Conservation (phyloP, 768 basidiomycete genomes). For the Sutorius australiensis region DNA sequence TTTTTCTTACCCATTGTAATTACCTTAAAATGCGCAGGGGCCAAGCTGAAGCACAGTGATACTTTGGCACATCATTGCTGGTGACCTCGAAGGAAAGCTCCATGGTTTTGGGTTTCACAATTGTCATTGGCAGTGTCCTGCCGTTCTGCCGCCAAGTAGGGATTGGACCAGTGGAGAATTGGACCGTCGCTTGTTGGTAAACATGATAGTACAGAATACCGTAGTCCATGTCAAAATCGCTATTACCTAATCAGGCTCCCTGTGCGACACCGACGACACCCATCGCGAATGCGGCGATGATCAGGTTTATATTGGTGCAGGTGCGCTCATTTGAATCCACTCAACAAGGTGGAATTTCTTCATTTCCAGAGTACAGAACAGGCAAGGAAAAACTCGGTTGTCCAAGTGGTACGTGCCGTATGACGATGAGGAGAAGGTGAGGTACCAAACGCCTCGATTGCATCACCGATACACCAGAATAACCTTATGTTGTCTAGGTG, state of each 20-base stretch:
- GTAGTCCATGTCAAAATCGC: too few relatives aligned
- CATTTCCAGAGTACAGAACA: conserved; percentile 55
- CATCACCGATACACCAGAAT: not conserved
- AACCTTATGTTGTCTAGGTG: conserved; percentile 48
- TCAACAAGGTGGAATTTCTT: not conserved
- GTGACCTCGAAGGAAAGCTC: too few relatives aligned
- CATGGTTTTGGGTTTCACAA: too few relatives aligned
- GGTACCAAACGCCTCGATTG: conserved; percentile 6
- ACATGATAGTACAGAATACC: too few relatives aligned
- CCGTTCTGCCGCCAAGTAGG: too few relatives aligned
- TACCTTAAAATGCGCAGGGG: too few relatives aligned
- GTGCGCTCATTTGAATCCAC: conserved; percentile 37
- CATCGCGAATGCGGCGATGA: conserved; percentile 53
- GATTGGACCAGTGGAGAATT: too few relatives aligned
- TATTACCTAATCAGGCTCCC: conserved; percentile 12
- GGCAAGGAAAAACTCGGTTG: conserved; percentile 95
- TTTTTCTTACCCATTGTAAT: too few relatives aligned
- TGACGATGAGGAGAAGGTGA: conserved; percentile 97
- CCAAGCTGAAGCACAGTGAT: too few relatives aligned
- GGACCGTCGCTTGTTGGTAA: too few relatives aligned
- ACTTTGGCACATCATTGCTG: too few relatives aligned
- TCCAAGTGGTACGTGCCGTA: conserved; percentile 99
- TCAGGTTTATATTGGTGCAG: conserved; percentile 96
- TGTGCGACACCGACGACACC: not conserved
- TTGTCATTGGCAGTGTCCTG: too few relatives aligned